Evolutionary conservation across 345 rosid genomes (phyloP), one percentile per base, ranked within the genome.

Genomic region (Acer campestre): DNA sequence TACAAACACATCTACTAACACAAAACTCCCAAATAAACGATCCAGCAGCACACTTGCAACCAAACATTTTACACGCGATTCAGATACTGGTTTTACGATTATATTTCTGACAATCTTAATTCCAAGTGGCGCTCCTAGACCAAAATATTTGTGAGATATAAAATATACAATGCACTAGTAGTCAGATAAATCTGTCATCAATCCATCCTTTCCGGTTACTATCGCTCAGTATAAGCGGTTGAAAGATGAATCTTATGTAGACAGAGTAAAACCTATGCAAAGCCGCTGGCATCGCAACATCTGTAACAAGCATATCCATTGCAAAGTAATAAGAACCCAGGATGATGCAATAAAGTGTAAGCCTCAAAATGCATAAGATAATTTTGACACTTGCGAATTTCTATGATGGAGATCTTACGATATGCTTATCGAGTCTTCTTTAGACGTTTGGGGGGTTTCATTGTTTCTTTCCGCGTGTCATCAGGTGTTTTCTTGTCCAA

Each of bases 351-450:
- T 31, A 5, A 23, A 44, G 5, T 66, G 62, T 12, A 35, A 75
- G 56, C 20, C 49, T 20, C 46, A 25, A 14, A 44, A 7, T 0
- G 69, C 20, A 18, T 4, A 16, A 1, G 10, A 38, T 6, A 18
- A 77, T n/a, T 44, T 5, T 25, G 42, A 61, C 61, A 29, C 8
- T 55, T 5, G 7, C 12, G 10, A 11, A 25, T 22, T 69, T 42
- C 63, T n/a, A 8, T 11, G 1, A 44, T 40, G 48, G 10, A 74
- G 40, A 42, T 42, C 73, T 70, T 72, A 78, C 81, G 23, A 51
- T 35, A 2, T 55, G 67, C 67, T 84, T 78, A 95, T 38, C 96
- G 94, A n/a, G 85, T 74, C 77, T 90, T 95, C 88, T 88, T 93
- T 66, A 72, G 38, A 51, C 96, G 94, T 83, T 93, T 95, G 9